phyloP scores from a whole-genome alignment of 805 yeast genomes.

The Candida ovalis region DNA sequence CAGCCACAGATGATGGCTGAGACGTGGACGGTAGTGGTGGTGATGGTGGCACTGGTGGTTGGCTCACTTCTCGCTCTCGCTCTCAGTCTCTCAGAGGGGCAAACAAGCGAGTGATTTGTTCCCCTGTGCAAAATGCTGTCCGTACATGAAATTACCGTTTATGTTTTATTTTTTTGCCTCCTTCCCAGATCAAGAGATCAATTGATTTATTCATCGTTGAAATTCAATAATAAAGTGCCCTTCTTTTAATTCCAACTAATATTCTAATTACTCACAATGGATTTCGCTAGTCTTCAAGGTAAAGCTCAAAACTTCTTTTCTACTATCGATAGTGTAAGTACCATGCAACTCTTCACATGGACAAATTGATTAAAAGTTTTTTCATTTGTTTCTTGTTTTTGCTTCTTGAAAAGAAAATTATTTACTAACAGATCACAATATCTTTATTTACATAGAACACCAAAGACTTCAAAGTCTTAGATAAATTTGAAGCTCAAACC shows the following conservation, averaged over 20 bases:
- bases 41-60: too few relatives aligned
- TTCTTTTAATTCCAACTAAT: not conserved
- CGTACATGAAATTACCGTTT: too few relatives aligned
- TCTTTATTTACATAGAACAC: slow-evolving; percentile 21
- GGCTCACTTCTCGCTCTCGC: too few relatives aligned
- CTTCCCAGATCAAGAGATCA: too few relatives aligned
- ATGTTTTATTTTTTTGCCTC: too few relatives aligned
- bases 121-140: not conserved
- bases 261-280: not conserved
- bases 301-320: slow-evolving; percentile 1
- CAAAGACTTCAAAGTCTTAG: slow-evolving; percentile 26
- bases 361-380: not conserved
- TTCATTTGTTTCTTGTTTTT: not conserved
- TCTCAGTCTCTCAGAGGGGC: too few relatives aligned
- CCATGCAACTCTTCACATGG: not conserved
- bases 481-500: slow-evolving; percentile 40
- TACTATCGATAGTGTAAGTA: slow-evolving; percentile 1
- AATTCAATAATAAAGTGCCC: too few relatives aligned
- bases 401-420: too few relatives aligned
- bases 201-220: too few relatives aligned
- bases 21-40: too few relatives aligned
- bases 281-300: slow-evolving; percentile 1
- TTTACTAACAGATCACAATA: too few relatives aligned
- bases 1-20: too few relatives aligned
- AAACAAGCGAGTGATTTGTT: not conserved